These are phyloP conservation scores for Phytophthora nicotianae DNA, from an alignment of 352 stramenopile genomes.

Conservation along the genomic window DNA sequence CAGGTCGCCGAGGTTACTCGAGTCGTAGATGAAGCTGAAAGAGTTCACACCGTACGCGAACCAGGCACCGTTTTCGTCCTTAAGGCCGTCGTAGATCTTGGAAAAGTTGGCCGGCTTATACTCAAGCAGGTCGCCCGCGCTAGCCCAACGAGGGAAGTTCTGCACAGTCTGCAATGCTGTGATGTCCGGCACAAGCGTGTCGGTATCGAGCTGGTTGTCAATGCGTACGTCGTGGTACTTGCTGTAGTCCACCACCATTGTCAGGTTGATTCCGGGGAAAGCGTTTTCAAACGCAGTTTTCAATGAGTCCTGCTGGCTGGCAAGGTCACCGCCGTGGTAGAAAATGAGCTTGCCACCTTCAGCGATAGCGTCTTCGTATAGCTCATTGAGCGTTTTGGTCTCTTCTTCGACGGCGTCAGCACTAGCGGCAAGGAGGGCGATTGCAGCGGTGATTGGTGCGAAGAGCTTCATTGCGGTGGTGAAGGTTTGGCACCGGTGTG, in stretches of 20 bases:
- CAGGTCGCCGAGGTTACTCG: conserved; percentile 15
- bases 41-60: conserved; percentile 39
- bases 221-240: conserved; percentile 64
- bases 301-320: conserved; percentile 32
- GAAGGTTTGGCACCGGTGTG: no score
- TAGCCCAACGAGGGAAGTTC: conserved; percentile 46
- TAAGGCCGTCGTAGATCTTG: conserved; percentile 48
- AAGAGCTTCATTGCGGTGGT: no score
- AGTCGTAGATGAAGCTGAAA: conserved; percentile 45
- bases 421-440: no score
- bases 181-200: conserved; percentile 45
- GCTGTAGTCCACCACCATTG: conserved; percentile 58
- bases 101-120: conserved; percentile 59
- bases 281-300: no score
- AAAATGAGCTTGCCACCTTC: conserved; percentile 57
- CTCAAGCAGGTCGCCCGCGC: conserved; percentile 41
- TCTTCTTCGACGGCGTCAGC: no score
- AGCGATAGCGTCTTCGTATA: conserved; percentile 45
- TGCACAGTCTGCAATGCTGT: conserved; percentile 54
- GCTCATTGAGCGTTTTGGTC: conserved; percentile 44
- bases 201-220: conserved; percentile 64
- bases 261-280: conserved; percentile 63
- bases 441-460: no score
- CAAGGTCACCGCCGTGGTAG: conserved; percentile 46
- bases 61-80: conserved; percentile 34